phyloP scores from a whole-genome alignment of 257 asterid genomes.

The Nicotiana otophora region DNA sequence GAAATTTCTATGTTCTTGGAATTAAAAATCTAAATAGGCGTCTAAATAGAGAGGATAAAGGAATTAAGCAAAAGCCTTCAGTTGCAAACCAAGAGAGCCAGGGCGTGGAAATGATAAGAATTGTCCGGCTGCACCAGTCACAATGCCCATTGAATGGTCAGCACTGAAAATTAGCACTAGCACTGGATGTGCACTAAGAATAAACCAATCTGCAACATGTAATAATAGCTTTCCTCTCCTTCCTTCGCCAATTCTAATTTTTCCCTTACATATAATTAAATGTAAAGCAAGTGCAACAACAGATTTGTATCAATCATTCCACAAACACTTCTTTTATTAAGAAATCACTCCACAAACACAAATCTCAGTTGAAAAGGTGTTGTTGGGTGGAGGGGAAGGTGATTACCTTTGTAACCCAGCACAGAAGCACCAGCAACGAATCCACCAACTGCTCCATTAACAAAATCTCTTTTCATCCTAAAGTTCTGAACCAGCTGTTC shows the following conservation, averaged over 20 bases:
- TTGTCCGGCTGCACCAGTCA: background rate
- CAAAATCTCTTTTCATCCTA: constrained; percentile 83
- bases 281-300: background rate
- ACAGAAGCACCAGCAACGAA: constrained; percentile 88
- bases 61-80: background rate
- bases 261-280: background rate
- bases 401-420: constrained; percentile 78
- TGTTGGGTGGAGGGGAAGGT: background rate
- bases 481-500: constrained; percentile 72
- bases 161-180: background rate
- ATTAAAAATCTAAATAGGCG: background rate
- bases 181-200: background rate
- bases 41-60: background rate
- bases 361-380: background rate
- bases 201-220: background rate
- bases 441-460: constrained; percentile 96
- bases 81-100: background rate
- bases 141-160: background rate
- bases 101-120: background rate
- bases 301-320: background rate
- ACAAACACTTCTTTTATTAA: background rate
- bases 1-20: background rate
- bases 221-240: too few species aligned
- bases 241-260: too few species aligned
- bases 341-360: background rate